Evolutionary conservation across 345 rosid species (phyloP).

Genomic region (Gossypium raimondii): DNA sequence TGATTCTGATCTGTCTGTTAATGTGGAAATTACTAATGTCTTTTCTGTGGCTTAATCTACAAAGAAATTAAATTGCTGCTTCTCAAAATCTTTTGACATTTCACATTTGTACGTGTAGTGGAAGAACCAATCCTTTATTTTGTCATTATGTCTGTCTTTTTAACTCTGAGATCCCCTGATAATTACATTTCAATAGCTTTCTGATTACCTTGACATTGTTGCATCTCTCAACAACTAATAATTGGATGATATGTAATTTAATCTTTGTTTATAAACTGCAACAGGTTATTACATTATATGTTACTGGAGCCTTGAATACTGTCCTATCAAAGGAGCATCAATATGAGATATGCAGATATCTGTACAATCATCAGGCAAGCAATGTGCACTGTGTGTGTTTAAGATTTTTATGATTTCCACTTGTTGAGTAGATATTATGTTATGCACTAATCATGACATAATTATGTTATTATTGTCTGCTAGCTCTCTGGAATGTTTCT

Average conservation of each 20-base stretch:
- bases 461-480: neutral
- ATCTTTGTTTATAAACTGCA: conserved; percentile 14
- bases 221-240: neutral
- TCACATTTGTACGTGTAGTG: neutral
- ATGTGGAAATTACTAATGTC: neutral
- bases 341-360: conserved; percentile 77
- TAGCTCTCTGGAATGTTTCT: neutral
- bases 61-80: neutral
- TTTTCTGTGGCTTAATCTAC: neutral
- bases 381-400: neutral
- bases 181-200: neutral
- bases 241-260: neutral
- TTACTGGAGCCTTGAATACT: conserved; percentile 81
- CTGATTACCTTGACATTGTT: neutral
- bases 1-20: conserved; percentile 9
- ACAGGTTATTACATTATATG: conserved; percentile 71
- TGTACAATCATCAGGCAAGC: conserved; percentile 82
- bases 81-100: neutral
- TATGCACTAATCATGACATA: neutral
- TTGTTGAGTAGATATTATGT: neutral
- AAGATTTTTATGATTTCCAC: neutral
- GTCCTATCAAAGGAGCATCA: conserved; percentile 70
- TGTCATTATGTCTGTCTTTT: neutral
- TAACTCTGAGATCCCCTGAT: neutral
- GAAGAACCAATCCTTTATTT: neutral